Percentiles rank a stretch among this genome's conserved stretches.
phyloP scores from a whole-genome alignment of 306 rosid species.

The Gastrolobium villosum region DNA sequence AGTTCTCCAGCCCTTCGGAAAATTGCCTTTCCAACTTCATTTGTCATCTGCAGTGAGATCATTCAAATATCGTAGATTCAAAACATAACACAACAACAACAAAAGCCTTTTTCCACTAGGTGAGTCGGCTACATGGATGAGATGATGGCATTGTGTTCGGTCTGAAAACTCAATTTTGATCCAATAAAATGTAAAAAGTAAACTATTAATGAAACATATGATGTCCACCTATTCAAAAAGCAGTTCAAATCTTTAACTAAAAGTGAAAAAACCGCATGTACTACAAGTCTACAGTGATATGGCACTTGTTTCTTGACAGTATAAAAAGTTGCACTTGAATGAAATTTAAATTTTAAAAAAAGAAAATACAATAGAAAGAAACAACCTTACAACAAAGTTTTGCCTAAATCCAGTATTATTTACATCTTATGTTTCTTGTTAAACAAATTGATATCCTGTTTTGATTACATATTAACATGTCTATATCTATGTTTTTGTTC shows the following conservation, averaged over 20 bases:
- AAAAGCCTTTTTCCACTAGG: background rate
- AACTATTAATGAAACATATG: background rate
- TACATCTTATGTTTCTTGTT: constrained; percentile 13
- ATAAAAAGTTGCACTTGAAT: background rate
- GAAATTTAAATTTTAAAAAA: background rate
- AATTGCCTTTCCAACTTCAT: constrained; percentile 78
- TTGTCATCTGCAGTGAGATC: constrained; percentile 78
- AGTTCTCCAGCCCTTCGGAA: constrained; percentile 88
- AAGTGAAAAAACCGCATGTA: background rate
- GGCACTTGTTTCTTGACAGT: background rate
- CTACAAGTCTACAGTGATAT: background rate
- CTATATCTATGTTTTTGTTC: background rate
- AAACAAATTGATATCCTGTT: constrained; percentile 3
- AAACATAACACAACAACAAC: background rate
- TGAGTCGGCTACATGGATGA: background rate
- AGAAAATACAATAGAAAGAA: background rate
- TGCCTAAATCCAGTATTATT: background rate
- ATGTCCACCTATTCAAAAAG: background rate
- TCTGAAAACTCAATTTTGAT: background rate
- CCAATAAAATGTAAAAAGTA: constrained; percentile 4
- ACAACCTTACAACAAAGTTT: background rate
- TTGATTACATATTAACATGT: background rate
- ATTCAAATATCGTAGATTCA: constrained; percentile 12
- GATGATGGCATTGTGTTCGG: background rate
- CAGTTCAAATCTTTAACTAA: constrained; percentile 14